Base-by-base conservation (phyloP, 1,284 basidiomycete genomes). In the Cryptococcus sp. region DNA sequence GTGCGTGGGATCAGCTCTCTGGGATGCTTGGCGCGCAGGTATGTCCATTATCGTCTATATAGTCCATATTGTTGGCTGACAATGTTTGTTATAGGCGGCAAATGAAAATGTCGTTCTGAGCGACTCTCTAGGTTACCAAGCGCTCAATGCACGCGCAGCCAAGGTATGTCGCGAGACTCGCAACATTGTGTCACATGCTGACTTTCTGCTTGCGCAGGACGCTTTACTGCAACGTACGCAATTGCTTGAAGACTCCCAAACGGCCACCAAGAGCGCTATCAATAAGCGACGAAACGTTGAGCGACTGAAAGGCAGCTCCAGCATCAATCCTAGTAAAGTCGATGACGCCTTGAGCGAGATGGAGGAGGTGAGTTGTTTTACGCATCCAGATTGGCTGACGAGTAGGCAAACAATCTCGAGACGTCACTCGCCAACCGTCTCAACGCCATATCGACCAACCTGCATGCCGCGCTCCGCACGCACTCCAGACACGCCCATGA, bases 281-380 rank as follows among this genome's bases (percentile, higher is more conserved):
- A 91, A 88, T 22, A 96, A 95, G 77, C 85, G 93, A 48, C 81
- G 93, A 38, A 86, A 89, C 55, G 91, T 96, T 57, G 93, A 97
- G 72, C 85, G 93, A 47, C 78, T 97, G 69, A 93, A 93, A 73
- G 88, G 89, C 1, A 93, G 89, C 67, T 86, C 87, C 13, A 93
- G 86, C 66, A 94, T 97, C 60, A 85, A 88, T 57, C 84, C 89
- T 13, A 86, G 90, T 57, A 87, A 86, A 58, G 94, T 95, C 5
- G 92, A 96, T 73, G 93, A 95, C 70, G 93, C 93, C 0, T 79
- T 97, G 48, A 90, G 91, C 72, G 93, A 97, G 61, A 86, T 96
- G 80, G 89, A 94, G 77, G 93, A 96, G 85, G 91, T 91, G 54
- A 60, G 79, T 23, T 20, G 17, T n/a, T n/a, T 20, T 20, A n/a